Evolutionary conservation across 176 grass and related monocot genomes (phyloP).

Genomic region (Zoysia pacifica): DNA sequence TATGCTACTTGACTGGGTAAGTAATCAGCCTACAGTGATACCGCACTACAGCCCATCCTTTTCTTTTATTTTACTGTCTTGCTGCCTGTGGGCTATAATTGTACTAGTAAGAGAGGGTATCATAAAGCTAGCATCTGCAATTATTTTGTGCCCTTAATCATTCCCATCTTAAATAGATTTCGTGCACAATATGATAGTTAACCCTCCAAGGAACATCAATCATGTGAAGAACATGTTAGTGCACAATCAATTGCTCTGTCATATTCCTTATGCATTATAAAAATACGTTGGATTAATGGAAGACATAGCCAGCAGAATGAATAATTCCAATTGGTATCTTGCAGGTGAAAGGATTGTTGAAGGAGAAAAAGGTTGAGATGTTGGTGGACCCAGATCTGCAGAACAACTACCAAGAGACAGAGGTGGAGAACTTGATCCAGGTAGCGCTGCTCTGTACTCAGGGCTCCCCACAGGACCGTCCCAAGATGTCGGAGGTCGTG

Average conservation of each 20-base stretch:
- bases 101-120: conserved; percentile 4
- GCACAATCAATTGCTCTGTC: conserved; percentile 24
- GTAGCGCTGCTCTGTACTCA: conserved; percentile 71
- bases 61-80: not conserved
- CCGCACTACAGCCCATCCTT: conserved; percentile 8
- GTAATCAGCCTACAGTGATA: not conserved
- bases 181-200: conserved; percentile 19
- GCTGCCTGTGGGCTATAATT: too few relatives aligned
- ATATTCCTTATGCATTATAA: conserved; percentile 35
- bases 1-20: conserved; percentile 77
- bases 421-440: conserved; percentile 79
- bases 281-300: not conserved
- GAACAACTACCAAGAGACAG: conserved; percentile 46
- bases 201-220: conserved; percentile 33
- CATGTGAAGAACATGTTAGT: conserved; percentile 45
- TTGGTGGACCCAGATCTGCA: conserved; percentile 62
- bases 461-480: conserved; percentile 66
- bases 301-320: conserved; percentile 19
- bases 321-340: conserved; percentile 33
- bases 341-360: conserved; percentile 61
- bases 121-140: conserved; percentile 6
- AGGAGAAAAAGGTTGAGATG: conserved; percentile 63
- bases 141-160: conserved; percentile 19
- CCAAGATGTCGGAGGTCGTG: conserved; percentile 80
- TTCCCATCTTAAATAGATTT: conserved; percentile 35